These are phyloP conservation scores for Pichia occidentalis DNA, from an alignment of 805 yeast genomes.

Conservation along the genomic window DNA sequence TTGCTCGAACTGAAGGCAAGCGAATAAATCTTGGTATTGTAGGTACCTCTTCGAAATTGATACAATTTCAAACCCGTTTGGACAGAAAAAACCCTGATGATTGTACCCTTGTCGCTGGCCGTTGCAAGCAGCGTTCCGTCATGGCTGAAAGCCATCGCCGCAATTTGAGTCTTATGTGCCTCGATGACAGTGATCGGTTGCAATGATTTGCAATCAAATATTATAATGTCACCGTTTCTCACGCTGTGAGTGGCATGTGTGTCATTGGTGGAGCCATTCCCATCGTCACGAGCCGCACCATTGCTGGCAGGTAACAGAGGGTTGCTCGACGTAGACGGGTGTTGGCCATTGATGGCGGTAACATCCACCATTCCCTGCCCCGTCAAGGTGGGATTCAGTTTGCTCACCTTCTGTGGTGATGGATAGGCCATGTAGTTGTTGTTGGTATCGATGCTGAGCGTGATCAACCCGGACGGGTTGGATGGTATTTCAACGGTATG, in stretches of 20 bases:
- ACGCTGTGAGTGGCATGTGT: slow-evolving; percentile 10
- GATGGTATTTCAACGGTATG: slow-evolving; percentile 64
- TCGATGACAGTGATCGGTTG: slow-evolving; percentile 82
- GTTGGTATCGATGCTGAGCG: slow-evolving; percentile 49
- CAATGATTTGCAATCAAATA: slow-evolving; percentile 70
- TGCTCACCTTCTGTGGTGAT: slow-evolving; percentile 56
- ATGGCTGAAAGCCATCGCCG: slow-evolving; percentile 61
- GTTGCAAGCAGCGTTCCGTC: slow-evolving; percentile 85
- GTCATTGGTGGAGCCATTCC: neutral
- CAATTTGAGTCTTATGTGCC: slow-evolving; percentile 80
- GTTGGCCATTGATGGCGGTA: slow-evolving; percentile 15
- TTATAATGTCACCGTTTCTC: slow-evolving; percentile 66
- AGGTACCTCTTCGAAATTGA: slow-evolving; percentile 83
- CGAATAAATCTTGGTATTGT: slow-evolving; percentile 80
- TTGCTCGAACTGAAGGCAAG: slow-evolving; percentile 74
- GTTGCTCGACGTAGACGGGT: slow-evolving; percentile 2
- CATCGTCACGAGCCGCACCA: slow-evolving; percentile 7
- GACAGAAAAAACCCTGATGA: slow-evolving; percentile 76
- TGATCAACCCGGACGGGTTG: slow-evolving; percentile 53
- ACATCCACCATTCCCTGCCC: slow-evolving; percentile 3
- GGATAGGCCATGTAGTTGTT: slow-evolving; percentile 63
- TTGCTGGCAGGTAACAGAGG: slow-evolving; percentile 1
- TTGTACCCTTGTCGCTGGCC: slow-evolving; percentile 88
- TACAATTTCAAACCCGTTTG: slow-evolving; percentile 62
- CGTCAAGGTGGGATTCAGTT: slow-evolving; percentile 14